Conservation (phyloP, 169 alveolate species). For the Plasmodium inui region DNA sequence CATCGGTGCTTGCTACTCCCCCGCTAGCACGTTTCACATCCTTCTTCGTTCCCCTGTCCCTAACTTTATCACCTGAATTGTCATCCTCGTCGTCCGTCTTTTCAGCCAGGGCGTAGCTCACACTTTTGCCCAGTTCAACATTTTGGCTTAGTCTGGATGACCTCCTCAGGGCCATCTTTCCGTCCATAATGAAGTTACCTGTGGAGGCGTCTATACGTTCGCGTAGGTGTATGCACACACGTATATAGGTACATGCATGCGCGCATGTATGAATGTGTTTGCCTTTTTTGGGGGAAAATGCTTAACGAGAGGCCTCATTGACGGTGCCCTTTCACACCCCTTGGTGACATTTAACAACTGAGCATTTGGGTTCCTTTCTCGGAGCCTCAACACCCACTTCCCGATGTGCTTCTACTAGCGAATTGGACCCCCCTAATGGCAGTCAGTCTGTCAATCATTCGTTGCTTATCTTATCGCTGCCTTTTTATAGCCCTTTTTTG, state of each 20-base stretch:
- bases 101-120: slow-evolving; percentile 10
- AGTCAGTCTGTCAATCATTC: neutral
- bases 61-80: neutral
- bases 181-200: slow-evolving; percentile 25
- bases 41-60: slow-evolving; percentile 11
- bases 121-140: slow-evolving; percentile 7
- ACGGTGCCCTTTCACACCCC: neutral
- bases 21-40: neutral
- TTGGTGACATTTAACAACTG: neutral
- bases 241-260: neutral
- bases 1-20: slow-evolving; percentile 22
- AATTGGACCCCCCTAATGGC: neutral
- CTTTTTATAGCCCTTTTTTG: neutral
- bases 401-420: neutral
- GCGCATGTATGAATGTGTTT: neutral
- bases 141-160: slow-evolving; percentile 51
- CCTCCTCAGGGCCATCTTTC: slow-evolving; percentile 39
- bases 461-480: neutral
- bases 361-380: neutral
- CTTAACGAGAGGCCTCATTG: neutral
- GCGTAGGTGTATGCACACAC: neutral
- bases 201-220: neutral
- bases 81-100: slow-evolving; percentile 17
- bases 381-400: neutral
- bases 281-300: neutral